These are phyloP conservation scores for Suillus americanus DNA, from an alignment of 768 basidiomycete genomes.

Conservation along the genomic window DNA sequence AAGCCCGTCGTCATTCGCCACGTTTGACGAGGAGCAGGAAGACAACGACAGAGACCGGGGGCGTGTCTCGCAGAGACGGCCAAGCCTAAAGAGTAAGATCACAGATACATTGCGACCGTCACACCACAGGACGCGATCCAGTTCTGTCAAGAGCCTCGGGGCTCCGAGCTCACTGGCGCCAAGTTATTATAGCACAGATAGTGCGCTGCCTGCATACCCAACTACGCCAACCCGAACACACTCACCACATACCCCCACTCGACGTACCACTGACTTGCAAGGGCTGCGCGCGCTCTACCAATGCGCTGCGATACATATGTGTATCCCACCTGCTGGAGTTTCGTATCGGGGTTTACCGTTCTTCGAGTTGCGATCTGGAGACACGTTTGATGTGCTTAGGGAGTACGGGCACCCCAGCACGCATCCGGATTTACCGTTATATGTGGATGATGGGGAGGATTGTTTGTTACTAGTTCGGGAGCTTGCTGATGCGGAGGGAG, in stretches of 20 bases:
- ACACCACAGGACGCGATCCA: slow-evolving; percentile 34
- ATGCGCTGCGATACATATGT: slow-evolving; percentile 69
- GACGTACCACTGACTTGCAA: slow-evolving; percentile 21
- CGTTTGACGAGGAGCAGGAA: slow-evolving; percentile 25
- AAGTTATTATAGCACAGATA: slow-evolving; percentile 21
- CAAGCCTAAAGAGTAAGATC: slow-evolving; percentile 33
- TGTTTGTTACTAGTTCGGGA: slow-evolving; percentile 75
- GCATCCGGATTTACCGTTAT: slow-evolving; percentile 70
- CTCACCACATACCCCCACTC: slow-evolving; percentile 24
- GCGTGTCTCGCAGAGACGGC: slow-evolving; percentile 27
- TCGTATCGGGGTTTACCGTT: slow-evolving; percentile 76
- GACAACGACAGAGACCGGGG: slow-evolving; percentile 23
- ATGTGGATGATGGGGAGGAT: slow-evolving; percentile 76
- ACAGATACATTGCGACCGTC: slow-evolving; percentile 31
- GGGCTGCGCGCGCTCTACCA: slow-evolving; percentile 56
- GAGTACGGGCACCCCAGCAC: slow-evolving; percentile 79
- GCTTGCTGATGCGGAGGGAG: slow-evolving; percentile 8
- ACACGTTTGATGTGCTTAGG: slow-evolving; percentile 65
- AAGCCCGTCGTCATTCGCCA: slow-evolving; percentile 24
- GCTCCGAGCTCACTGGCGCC: slow-evolving; percentile 28
- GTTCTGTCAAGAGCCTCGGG: slow-evolving; percentile 33
- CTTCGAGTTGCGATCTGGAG: slow-evolving; percentile 64
- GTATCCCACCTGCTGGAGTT: slow-evolving; percentile 60
- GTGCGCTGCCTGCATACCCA: slow-evolving; percentile 19
- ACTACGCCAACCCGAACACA: slow-evolving; percentile 13